A percentile compares a stretch with the other conserved stretches of the same genome.
These are phyloP conservation scores for Populus tomentosa DNA, from an alignment of 441 rosid species.

Conservation along the genomic window DNA sequence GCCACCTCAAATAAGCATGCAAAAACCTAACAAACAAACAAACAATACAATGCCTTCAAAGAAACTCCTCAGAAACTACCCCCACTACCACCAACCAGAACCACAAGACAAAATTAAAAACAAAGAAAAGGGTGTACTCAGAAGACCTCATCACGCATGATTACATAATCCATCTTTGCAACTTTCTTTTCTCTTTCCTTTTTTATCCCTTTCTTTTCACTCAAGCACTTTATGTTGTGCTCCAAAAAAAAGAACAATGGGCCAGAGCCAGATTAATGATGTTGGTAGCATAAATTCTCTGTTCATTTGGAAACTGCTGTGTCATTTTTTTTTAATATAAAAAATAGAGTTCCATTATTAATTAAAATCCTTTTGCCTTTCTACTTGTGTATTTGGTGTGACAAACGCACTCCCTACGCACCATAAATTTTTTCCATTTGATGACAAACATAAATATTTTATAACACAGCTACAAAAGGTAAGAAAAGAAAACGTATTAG, in stretches of 20 bases:
- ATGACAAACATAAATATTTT: neutral
- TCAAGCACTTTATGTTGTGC: constrained; percentile 17
- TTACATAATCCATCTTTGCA: constrained; percentile 19
- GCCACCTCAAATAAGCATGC: constrained; percentile 28
- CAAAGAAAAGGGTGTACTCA: constrained; percentile 32
- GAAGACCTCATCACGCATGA: constrained; percentile 22
- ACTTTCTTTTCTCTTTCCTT: constrained; percentile 5
- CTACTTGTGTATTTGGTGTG: neutral
- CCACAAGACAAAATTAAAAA: constrained; percentile 25
- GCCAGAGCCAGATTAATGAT: constrained; percentile 3
- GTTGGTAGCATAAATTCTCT: neutral
- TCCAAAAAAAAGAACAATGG: constrained; percentile 19
- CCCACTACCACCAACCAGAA: constrained; percentile 87
- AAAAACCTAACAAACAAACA: constrained; percentile 56
- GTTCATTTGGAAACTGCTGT: neutral
- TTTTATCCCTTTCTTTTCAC: constrained; percentile 31
- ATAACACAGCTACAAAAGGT: neutral
- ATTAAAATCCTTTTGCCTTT: neutral
- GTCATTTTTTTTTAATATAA: neutral
- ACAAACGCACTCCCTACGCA: neutral
- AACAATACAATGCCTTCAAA: constrained; percentile 65
- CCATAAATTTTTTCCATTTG: neutral
- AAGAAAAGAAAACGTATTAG: neutral
- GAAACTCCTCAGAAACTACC: constrained; percentile 82
- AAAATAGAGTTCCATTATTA: neutral